Conservation (phyloP, 2,329 filamentous ascomycete species). For the Raffaelea ambrosiae region DNA sequence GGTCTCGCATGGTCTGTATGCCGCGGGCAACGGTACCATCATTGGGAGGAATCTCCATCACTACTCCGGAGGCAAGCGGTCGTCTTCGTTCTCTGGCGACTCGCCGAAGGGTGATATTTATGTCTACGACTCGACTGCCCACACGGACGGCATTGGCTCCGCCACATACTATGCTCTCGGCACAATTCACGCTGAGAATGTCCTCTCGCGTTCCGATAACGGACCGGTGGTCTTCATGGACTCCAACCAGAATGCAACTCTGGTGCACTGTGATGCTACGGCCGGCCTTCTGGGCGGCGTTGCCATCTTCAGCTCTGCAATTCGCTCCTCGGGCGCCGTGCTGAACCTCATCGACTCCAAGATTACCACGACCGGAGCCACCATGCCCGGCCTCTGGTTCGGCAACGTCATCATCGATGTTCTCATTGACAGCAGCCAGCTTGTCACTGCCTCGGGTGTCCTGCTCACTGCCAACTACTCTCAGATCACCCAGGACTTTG, state of each 20-base stretch:
- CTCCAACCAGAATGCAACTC: slow-evolving; percentile 2
- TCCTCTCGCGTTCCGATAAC: slow-evolving; percentile 1
- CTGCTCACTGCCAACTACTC: slow-evolving; percentile 8
- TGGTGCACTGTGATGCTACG: slow-evolving; percentile 6
- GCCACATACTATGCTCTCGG: slow-evolving; percentile 8
- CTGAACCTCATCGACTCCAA: slow-evolving; percentile 1
- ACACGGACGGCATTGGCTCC: slow-evolving; percentile 3
- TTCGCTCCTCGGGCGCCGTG: not conserved
- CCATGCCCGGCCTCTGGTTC: slow-evolving; percentile 7
- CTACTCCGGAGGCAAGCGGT: slow-evolving; percentile 5
- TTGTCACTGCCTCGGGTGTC: slow-evolving; percentile 1
- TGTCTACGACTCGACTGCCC: slow-evolving; percentile 6
- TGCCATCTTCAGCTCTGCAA: slow-evolving; percentile 4
- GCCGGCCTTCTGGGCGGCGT: slow-evolving; percentile 8
- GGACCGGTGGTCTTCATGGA: slow-evolving; percentile 8
- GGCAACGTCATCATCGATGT: slow-evolving; percentile 7
- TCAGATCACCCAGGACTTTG: slow-evolving; percentile 9
- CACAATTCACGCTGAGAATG: slow-evolving; percentile 5
- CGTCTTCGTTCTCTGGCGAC: slow-evolving; percentile 9
- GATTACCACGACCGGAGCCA: slow-evolving; percentile 1
- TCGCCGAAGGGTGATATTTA: slow-evolving; percentile 2
- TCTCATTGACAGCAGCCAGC: not conserved
- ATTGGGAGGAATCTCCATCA: slow-evolving; percentile 4
- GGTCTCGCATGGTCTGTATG: slow-evolving; percentile 8
- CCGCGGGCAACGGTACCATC: slow-evolving; percentile 8